Evolutionary conservation across 2,329 filamentous ascomycete species (phyloP).

Genomic region (Neonectria hederae): DNA sequence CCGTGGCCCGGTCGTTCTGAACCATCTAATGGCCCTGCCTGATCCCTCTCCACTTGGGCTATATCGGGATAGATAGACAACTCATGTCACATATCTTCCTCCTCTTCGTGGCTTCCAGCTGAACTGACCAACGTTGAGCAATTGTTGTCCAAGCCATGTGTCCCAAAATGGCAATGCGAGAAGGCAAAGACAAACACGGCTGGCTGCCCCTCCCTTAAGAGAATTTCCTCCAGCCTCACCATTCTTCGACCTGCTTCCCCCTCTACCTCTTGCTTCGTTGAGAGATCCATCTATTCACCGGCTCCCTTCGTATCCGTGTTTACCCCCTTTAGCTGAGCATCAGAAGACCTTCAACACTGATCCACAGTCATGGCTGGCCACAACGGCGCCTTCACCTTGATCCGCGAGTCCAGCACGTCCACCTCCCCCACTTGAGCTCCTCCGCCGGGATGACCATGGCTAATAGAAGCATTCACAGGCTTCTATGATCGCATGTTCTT

Average conservation of each 20-base stretch:
- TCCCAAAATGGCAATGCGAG: neutral
- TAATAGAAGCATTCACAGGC: conserved; percentile 1
- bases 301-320: neutral
- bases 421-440: neutral
- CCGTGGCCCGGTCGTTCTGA: neutral
- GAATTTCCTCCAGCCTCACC: neutral
- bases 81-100: neutral
- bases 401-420: conserved; percentile 19
- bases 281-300: neutral
- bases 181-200: neutral
- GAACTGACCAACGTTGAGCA: neutral
- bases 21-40: neutral
- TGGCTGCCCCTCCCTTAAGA: neutral
- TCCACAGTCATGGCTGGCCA: neutral
- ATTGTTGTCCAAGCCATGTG: neutral
- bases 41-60: neutral
- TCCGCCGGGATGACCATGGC: neutral
- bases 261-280: neutral
- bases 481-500: conserved; percentile 24
- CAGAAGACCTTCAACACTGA: neutral
- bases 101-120: neutral
- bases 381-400: conserved; percentile 4
- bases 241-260: neutral
- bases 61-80: neutral
- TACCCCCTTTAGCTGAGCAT: neutral